These are phyloP conservation scores for Scheffersomyces parashehatae DNA, from an alignment of 1,139 yeast species.

Conservation along the genomic window DNA sequence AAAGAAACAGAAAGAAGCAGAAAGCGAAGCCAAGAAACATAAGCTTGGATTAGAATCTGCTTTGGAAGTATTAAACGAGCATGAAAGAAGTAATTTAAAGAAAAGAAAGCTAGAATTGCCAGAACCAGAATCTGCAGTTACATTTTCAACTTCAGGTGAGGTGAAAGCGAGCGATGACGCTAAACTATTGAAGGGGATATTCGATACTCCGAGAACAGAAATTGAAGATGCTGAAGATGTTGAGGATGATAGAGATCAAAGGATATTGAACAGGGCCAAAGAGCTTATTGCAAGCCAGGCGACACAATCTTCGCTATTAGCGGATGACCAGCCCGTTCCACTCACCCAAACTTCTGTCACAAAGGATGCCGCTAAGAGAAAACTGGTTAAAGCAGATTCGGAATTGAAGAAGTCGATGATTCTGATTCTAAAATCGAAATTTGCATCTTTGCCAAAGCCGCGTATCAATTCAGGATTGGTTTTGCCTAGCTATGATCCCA, in stretches of 20 bases:
- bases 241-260: conserved; percentile 11
- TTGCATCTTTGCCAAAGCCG: conserved; percentile 32
- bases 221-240: conserved; percentile 20
- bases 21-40: conserved; percentile 14
- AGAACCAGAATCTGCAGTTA: conserved; percentile 30
- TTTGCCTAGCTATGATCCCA: conserved; percentile 26
- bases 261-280: conserved; percentile 7
- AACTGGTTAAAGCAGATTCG: conserved; percentile 2
- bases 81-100: conserved; percentile 42
- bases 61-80: conserved; percentile 32
- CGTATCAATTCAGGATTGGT: conserved; percentile 21
- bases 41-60: conserved; percentile 31
- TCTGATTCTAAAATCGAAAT: conserved; percentile 17
- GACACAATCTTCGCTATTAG: conserved; percentile 17
- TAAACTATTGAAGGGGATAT: background rate
- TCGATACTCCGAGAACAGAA: conserved; percentile 27
- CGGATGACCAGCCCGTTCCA: conserved; percentile 1
- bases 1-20: conserved; percentile 23
- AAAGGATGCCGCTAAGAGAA: conserved; percentile 8
- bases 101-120: conserved; percentile 59
- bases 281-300: conserved; percentile 20
- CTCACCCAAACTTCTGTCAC: conserved; percentile 4
- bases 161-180: background rate
- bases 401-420: conserved; percentile 33
- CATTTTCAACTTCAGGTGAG: conserved; percentile 12